Base-by-base conservation (phyloP, 1,139 yeast species). In the Yamadazyma trypodendri region DNA sequence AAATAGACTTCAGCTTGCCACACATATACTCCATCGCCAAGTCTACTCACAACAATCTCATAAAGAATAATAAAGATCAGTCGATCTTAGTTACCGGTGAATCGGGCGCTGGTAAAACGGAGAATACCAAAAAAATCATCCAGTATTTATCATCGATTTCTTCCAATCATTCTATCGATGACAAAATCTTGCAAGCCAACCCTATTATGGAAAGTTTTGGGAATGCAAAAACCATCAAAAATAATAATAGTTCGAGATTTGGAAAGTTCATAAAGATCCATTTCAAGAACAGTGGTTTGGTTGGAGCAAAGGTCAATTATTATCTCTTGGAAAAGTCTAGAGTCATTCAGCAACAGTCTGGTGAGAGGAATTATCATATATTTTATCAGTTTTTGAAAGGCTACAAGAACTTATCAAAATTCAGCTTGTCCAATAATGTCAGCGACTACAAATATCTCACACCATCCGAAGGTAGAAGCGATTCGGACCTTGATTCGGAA, bases 81-180 rank as follows among this genome's bases (percentile, higher is more conserved):
- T 82, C 95, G 12, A 88, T 94, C 37, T 68, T 94, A 38, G 97
- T 94, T 10, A 94, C 98, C 1, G 99, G 99, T 44, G 99, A 94
- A 58, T 85, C 96, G 21, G 99, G 98, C 44, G 98, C 98, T 0
- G 98, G 98, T 40, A 92, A 92, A 59, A 92, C 98, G 0, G 98
- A 92, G 63, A 92, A 88, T 51, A 92, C 98, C n/a, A 92, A 92
- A 60, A 88, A 86, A 54, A 90, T 92, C 42, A 85, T 94, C 47
- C 97, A 90, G 59, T 92, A 89, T 60, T 71, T 94, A 40, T 88
- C 97, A 0, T 81, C 90, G 6, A 81, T 88, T 28, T 49, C 54
- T 10, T 32, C 55, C 17, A 52, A 57, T 38, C 56, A 55, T 24
- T 54, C 58, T 37, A 84, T 92, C 49, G 97, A 94, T 58, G 76